Percentiles rank a stretch among this genome's conserved stretches.
These are phyloP conservation scores for Penicillium nucicola DNA, from an alignment of 495 filamentous ascomycete genomes.

Conservation along the genomic window DNA sequence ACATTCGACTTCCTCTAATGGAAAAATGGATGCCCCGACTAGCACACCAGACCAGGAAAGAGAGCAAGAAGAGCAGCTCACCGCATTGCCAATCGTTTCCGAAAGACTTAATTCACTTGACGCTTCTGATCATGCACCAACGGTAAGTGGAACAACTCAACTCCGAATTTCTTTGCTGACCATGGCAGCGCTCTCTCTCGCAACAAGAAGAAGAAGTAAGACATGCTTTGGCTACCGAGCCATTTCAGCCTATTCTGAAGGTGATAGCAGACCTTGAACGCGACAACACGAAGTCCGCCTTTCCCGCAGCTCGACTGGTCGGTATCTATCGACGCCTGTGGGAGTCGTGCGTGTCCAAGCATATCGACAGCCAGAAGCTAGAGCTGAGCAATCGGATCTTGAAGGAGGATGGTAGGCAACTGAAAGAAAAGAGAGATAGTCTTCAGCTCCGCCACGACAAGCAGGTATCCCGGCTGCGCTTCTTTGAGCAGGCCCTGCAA, in stretches of 20 bases:
- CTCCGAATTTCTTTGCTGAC: neutral
- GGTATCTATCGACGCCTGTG: neutral
- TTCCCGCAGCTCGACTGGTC: neutral
- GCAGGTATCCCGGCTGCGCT: slow-evolving; percentile 1
- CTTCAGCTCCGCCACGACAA: slow-evolving; percentile 8
- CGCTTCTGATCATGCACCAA: neutral
- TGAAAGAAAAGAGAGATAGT: slow-evolving; percentile 1
- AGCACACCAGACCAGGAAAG: too few species aligned
- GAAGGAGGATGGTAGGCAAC: neutral
- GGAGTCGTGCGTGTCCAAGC: slow-evolving; percentile 3
- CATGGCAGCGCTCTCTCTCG: neutral
- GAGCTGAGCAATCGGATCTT: neutral
- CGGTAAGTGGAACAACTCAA: neutral
- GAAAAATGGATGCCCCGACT: neutral
- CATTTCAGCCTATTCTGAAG: neutral
- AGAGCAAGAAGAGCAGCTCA: neutral
- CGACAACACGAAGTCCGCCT: neutral
- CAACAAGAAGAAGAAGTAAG: neutral
- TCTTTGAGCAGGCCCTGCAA: slow-evolving; percentile 2
- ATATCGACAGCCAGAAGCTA: slow-evolving; percentile 1
- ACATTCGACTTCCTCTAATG: neutral
- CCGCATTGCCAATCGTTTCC: neutral
- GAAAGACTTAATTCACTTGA: neutral
- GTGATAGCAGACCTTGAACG: slow-evolving; percentile 1
- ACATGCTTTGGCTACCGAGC: neutral